These are phyloP conservation scores for Actinomucor elegans DNA, from an alignment of 371 early-diverging fungal species.

Conservation along the genomic window DNA sequence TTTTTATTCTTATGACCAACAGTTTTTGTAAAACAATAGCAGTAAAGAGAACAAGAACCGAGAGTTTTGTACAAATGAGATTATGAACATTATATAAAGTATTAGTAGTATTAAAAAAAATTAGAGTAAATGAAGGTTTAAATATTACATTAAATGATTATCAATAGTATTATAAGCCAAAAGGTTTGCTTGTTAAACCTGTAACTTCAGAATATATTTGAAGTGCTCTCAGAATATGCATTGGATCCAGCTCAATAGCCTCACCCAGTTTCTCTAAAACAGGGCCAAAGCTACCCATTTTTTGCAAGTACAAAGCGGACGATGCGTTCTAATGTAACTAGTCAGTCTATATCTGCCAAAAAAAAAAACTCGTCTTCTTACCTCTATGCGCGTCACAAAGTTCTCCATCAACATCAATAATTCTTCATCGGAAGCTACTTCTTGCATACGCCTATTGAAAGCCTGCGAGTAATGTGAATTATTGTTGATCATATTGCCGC, in stretches of 20 bases:
- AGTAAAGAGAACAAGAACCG: too few species aligned
- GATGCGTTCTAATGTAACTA: constrained; percentile 47
- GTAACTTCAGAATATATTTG: constrained; percentile 59
- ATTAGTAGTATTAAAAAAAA: too few species aligned
- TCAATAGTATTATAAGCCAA: constrained; percentile 1
- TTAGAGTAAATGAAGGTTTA: neutral
- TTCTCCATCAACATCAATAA: constrained; percentile 56
- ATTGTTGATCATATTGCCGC: too few species aligned
- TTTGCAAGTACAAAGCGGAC: constrained; percentile 56
- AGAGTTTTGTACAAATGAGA: constrained; percentile 1
- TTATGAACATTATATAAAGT: too few species aligned
- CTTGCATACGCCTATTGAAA: constrained; percentile 37
- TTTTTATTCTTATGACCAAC: too few species aligned
- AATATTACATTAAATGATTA: neutral
- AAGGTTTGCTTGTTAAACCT: constrained; percentile 2
- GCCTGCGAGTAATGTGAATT: constrained; percentile 12
- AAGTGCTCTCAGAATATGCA: constrained; percentile 58
- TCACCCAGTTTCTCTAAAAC: constrained; percentile 60
- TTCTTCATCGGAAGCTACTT: constrained; percentile 58
- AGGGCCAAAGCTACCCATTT: constrained; percentile 53
- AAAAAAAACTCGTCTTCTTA: constrained; percentile 9
- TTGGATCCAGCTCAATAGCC: constrained; percentile 55
- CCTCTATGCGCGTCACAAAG: constrained; percentile 61
- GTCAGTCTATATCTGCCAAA: neutral
- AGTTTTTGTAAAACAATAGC: too few species aligned